These are phyloP conservation scores for Phialophora expanda DNA, from an alignment of 2,329 filamentous ascomycete genomes.

Conservation along the genomic window DNA sequence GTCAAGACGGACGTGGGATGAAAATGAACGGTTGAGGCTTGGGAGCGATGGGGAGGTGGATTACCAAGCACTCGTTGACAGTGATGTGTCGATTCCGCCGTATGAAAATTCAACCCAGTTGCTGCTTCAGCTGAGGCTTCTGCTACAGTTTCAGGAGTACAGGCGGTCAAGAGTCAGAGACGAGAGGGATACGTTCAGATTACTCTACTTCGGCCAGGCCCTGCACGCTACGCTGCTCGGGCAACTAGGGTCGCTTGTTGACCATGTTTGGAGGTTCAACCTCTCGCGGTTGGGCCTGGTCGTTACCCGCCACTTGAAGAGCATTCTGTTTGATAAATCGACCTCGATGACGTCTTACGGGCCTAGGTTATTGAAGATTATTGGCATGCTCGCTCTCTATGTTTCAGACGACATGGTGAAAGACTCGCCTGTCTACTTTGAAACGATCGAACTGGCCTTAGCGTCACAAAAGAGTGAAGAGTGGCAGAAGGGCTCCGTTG, in stretches of 20 bases:
- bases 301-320: conserved; percentile 29
- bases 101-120: conserved; percentile 48
- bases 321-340: conserved; percentile 11
- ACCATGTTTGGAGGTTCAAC: conserved; percentile 17
- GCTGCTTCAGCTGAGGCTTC: conserved; percentile 64
- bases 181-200: conserved; percentile 47
- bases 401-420: conserved; percentile 45
- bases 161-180: conserved; percentile 46
- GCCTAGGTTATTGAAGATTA: conserved; percentile 25
- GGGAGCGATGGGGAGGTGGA: conserved; percentile 7
- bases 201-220: conserved; percentile 52
- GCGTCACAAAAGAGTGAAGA: conserved; percentile 8
- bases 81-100: conserved; percentile 37
- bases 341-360: conserved; percentile 19
- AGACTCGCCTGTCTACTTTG: conserved; percentile 25
- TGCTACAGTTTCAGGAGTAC: conserved; percentile 64
- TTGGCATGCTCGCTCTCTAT: conserved; percentile 47
- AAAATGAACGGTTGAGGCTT: conserved; percentile 52
- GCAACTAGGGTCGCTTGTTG: not conserved
- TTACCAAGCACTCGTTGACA: conserved; percentile 42
- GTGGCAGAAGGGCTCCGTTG: conserved; percentile 17
- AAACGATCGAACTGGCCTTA: conserved; percentile 23
- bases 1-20: conserved; percentile 69
- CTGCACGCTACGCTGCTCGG: conserved; percentile 39
- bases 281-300: conserved; percentile 26